Base-by-base conservation (phyloP, 2,329 filamentous ascomycete species). In the Aspergillus unguis region DNA sequence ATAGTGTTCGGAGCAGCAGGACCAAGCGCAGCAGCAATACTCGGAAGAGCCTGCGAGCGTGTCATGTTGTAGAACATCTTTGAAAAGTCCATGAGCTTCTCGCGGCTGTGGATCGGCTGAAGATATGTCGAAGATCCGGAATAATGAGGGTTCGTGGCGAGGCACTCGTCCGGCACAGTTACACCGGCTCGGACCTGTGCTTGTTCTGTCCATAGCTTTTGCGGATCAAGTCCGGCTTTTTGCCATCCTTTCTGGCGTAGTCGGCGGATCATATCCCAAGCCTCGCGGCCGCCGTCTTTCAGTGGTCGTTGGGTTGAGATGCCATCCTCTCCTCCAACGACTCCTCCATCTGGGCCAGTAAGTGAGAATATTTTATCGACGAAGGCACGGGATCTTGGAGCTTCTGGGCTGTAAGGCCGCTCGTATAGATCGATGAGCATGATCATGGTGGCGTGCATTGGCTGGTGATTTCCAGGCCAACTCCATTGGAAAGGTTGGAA, bases 351-450 rank as follows among this genome's bases (percentile, higher is more conserved):
- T 0, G 74, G 74, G 0, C 72, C 72, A 6, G 73, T 74, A 3
- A 77, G 65, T 2, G 74, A 72, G 55, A 77, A 75, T 28, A 77
- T 72, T 35, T 70, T 69, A 51, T 78, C 75, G 31, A 78, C 74
- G 36, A 76, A 73, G 4, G 74, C 73, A 32, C 75, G 68, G 1
- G 75, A 77, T 43, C 65, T 71, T 0, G 72, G 60, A 5, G 75
- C 75, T 56, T 78, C 74, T 0, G 73, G 66, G 52, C 73, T 76
- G 40, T 70, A 65, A 1, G 75, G 75, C 27, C 74, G 68, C 51
- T 77, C 75, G 53, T 77, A 77, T 2, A 78, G 64, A 57, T 78
- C 75, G 49, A 78, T 75, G 26, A 78, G 70, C 68, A 77, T 71
- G 48, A 78, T 77, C 71, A 71, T 74, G 32, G 61, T 58, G 3